Base-by-base conservation (phyloP, 2,329 filamentous ascomycete genomes). In the Aquanectria penicillioides region DNA sequence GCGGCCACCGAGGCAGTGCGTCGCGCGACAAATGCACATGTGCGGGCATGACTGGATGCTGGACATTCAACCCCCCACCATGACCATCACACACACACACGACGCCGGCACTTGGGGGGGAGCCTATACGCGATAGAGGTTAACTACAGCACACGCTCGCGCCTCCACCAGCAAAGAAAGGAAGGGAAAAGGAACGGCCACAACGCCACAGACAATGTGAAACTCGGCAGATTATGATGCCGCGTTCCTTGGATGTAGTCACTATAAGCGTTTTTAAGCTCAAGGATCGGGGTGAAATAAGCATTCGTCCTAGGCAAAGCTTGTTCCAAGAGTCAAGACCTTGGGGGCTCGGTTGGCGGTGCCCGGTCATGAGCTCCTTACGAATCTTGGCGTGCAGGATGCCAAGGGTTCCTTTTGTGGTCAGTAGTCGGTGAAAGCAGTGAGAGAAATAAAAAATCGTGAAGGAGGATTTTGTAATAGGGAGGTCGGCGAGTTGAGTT, bases 331-430 rank as follows among this genome's bases (percentile, higher is more conserved):
- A n/a, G n/a, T n/a, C n/a, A n/a, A n/a, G n/a, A n/a, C n/a, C n/a
- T n/a, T n/a, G n/a, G n/a, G n/a, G n/a, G n/a, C n/a, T n/a, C n/a
- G n/a, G 31, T 46, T 13, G 28, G 6, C 11, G 9, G n/a, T 8
- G 31, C 15, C 23, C 20, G 31, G 26, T 28, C 46, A 23, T 33
- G 31, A 44, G 20, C 18, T 25, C 15, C n/a, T 10, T 18, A 26
- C 13, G 41, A 26, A 48, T 25, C 60, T 64, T 66, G 48, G 51
- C 60, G 41, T 51, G 57, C 50, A 47, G 50, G 13, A 18, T 46
- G 50, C 41, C 50, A 54, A 54, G 50, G 18, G 40, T 18, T 31
- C 29, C 18, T 29, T 34, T 36, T 18, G 12, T 44, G 20, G 13
- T 26, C 25, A 34, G 11, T 23, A 11, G 15, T 26, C 36, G 31